Evolutionary conservation across 2,329 filamentous ascomycete species (phyloP).

Genomic region (Colletotrichum plurivorum): DNA sequence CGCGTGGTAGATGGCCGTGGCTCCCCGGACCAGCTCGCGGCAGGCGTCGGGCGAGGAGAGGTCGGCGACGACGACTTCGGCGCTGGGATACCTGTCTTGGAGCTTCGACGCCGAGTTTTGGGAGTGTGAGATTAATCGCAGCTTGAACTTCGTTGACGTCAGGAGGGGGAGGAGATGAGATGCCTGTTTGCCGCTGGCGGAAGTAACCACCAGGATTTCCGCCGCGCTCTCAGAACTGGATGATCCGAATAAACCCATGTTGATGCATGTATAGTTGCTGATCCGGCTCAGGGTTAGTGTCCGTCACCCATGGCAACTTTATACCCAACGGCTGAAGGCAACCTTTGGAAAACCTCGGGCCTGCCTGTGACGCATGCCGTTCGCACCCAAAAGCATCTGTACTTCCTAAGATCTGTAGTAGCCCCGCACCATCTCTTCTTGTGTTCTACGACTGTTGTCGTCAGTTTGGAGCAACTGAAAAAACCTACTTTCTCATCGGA

Average conservation of each 20-base stretch:
- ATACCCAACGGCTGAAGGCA: no score
- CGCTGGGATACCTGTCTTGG: background rate
- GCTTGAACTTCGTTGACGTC: conserved; percentile 5
- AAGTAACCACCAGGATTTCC: conserved; percentile 11
- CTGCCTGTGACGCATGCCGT: no score
- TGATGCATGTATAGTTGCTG: background rate
- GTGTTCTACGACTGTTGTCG: no score
- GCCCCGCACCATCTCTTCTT: no score
- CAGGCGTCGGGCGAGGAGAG: background rate
- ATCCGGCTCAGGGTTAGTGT: background rate
- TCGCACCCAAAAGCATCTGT: no score
- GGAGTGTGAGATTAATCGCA: background rate
- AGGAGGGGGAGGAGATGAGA: conserved; percentile 6
- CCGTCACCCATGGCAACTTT: no score
- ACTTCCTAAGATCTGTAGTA: no score
- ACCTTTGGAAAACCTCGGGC: no score
- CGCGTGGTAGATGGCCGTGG: background rate
- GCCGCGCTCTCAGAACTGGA: conserved; percentile 8
- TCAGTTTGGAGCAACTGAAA: no score
- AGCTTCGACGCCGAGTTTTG: background rate
- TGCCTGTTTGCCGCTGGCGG: conserved; percentile 9
- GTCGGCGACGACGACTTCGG: conserved; percentile 1
- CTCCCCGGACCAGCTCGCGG: background rate
- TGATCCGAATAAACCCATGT: background rate
- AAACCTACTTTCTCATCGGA: no score